A percentile compares a stretch with the other conserved stretches of the same genome.
Conservation (phyloP, 805 yeast species). For the Grigorovia transvaalensis region DNA sequence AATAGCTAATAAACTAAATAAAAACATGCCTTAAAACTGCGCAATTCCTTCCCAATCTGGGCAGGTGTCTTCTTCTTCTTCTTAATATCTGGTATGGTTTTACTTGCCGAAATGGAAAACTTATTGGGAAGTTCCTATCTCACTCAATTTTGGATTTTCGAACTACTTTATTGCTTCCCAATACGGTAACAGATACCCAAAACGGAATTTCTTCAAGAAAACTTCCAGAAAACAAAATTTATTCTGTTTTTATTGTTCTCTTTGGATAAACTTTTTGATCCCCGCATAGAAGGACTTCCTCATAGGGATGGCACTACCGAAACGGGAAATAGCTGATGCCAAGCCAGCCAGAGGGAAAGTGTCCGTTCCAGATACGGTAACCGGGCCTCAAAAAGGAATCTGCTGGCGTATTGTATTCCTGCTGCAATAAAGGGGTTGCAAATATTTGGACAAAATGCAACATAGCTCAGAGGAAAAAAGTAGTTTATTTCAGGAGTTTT, state of each 20-base stretch:
- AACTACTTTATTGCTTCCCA: no score
- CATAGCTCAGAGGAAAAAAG: no score
- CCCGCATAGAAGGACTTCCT: neutral
- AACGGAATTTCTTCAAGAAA: no score
- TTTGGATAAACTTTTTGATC: neutral
- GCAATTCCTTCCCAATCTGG: neutral
- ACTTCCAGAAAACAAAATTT: no score
- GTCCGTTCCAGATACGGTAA: neutral
- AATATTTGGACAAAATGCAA: no score
- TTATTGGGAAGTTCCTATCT: no score
- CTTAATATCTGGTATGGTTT: neutral
- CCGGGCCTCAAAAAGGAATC: neutral
- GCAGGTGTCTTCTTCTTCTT: neutral
- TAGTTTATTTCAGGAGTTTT: no score
- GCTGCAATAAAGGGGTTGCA: neutral
- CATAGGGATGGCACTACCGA: neutral
- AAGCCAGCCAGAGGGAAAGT: neutral
- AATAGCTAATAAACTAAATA: slow-evolving; percentile 59
- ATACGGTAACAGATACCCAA: no score
- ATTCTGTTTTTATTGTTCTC: no score
- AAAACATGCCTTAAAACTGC: neutral
- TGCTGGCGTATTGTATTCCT: no score
- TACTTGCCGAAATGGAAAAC: no score
- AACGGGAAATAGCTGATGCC: neutral
- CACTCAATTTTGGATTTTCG: no score